Percentiles rank a stretch among this genome's conserved stretches.
phyloP scores from a whole-genome alignment of 352 stramenopile species.

The Phytophthora citrophthora region DNA sequence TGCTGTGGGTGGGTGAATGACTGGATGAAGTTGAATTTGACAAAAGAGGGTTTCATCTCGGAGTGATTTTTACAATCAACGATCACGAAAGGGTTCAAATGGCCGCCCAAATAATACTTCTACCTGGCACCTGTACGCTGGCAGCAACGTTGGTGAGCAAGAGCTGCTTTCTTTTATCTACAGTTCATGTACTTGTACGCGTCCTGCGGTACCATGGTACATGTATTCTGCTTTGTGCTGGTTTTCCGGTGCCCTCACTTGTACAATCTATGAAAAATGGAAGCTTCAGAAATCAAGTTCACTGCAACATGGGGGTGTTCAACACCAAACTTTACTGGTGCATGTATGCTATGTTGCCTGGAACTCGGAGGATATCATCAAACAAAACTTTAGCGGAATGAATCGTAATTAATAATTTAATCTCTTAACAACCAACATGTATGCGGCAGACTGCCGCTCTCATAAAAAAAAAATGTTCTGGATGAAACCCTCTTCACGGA shows the following conservation, averaged over 20 bases:
- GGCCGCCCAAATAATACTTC: no score
- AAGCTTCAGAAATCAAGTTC: neutral
- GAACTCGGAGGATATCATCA: no score
- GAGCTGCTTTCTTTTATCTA: no score
- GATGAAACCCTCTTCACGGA: conserved; percentile 24
- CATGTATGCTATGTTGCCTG: no score
- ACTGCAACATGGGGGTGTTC: neutral
- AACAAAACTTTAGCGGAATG: neutral
- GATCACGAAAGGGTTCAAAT: conserved; percentile 5
- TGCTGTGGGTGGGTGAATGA: neutral
- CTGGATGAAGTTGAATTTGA: neutral
- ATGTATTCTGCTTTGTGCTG: no score
- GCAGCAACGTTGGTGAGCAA: no score
- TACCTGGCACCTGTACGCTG: no score
- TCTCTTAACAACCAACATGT: conserved; percentile 30
- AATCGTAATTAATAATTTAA: conserved; percentile 36
- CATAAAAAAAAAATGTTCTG: conserved; percentile 21
- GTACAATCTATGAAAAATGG: no score
- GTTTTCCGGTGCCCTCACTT: no score
- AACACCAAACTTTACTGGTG: no score
- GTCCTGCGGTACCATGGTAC: no score
- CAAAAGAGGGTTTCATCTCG: conserved; percentile 4
- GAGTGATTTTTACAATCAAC: conserved; percentile 18
- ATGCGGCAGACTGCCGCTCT: conserved; percentile 9
- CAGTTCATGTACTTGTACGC: no score